Base-by-base conservation (phyloP, 2,329 filamentous ascomycete species). In the Paraconiothyrium sp. region DNA sequence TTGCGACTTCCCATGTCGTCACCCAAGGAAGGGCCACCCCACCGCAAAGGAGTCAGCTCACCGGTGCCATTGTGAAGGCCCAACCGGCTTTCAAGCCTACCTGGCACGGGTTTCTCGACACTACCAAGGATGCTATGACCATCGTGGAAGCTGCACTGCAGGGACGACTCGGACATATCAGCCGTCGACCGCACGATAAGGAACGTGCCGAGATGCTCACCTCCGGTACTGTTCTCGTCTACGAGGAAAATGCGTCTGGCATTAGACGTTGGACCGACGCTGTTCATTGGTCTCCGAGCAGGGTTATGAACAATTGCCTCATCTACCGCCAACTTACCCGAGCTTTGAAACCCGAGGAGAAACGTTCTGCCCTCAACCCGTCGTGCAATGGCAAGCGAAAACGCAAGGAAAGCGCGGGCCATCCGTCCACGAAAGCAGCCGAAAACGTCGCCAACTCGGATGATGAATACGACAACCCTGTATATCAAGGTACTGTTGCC, bases 211-310 rank as follows among this genome's bases (percentile, higher is more conserved):
- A 88, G 22, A 86, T 97, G 55, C 95, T 97, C 74, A 87, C 87
- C 67, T 96, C 92, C 68, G 94, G 94, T 39, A 90, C 91, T 67
- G 87, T 97, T 50, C 95, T 97, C 79, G 92, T 97, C 67, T 97
- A 97, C 77, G 93, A 97, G 73, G 93, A 97, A 76, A 90, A 92
- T 63, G 90, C 92, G 0, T 96, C 93, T 0, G 93, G 93, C 5
- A 97, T 97, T 80, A 96, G 96, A 81, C 86, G 94, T 59, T 97
- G 94, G 94, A 97, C 93, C 0, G 94, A 97, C 69, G 93, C 94
- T 14, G 88, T 94, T 11, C 90, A 90, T 7, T 97, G 94, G 94
- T 96, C 92, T 69, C 94, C 94, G 0, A 96, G 90, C 77, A 89
- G 91, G 16, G 94, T 96, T 51, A 83, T 94, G 51, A 90, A 90